Percentiles rank a stretch among this genome's conserved stretches.
Evolutionary conservation across 495 filamentous ascomycete genomes (phyloP).

Genomic region (Antarctomyces pellizariae): DNA sequence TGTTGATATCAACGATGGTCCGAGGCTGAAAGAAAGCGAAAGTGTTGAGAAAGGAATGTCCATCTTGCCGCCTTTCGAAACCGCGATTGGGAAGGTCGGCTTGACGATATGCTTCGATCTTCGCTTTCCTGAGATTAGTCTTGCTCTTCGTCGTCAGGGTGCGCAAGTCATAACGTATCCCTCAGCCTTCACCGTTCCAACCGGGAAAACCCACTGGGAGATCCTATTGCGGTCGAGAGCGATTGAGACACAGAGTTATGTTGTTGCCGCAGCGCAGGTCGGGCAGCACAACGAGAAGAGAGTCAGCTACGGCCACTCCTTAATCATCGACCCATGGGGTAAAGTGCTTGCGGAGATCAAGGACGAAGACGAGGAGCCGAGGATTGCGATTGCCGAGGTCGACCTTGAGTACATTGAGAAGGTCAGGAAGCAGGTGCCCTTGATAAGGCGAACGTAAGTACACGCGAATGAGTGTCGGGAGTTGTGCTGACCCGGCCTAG

Average conservation of each 20-base stretch:
- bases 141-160: constrained; percentile 35
- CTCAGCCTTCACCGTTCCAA: constrained; percentile 75
- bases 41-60: constrained; percentile 34
- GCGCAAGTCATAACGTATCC: constrained; percentile 72
- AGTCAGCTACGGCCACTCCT: constrained; percentile 67
- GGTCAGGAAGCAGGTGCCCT: constrained; percentile 35
- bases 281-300: constrained; percentile 59
- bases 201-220: constrained; percentile 73
- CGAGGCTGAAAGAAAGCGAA: constrained; percentile 37
- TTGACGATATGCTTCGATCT: constrained; percentile 76
- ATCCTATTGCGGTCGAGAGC: constrained; percentile 54
- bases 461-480: no score
- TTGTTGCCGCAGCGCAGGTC: constrained; percentile 72
- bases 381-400: constrained; percentile 24
- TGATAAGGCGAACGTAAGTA: constrained; percentile 24
- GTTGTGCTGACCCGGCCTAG: no score
- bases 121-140: constrained; percentile 58
- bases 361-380: constrained; percentile 22
- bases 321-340: constrained; percentile 82
- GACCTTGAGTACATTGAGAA: constrained; percentile 21
- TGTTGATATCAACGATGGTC: constrained; percentile 39
- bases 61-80: constrained; percentile 46
- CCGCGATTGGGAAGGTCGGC: constrained; percentile 49
- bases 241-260: constrained; percentile 74
- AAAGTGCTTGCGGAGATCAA: constrained; percentile 40